Conservation (phyloP, 352 stramenopile genomes). For the Pythium myriotylum region DNA sequence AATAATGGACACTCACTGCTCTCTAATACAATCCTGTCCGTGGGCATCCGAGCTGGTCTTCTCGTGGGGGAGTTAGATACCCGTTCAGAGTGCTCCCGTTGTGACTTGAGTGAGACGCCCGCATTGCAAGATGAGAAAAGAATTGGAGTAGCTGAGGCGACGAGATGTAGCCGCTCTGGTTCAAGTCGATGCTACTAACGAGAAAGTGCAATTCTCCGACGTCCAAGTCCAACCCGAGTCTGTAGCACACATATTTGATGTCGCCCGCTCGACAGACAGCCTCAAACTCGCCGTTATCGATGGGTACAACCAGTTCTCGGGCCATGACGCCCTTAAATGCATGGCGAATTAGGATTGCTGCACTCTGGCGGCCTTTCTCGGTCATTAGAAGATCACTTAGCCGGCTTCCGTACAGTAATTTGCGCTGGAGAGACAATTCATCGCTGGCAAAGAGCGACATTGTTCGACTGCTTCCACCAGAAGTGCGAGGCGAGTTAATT, state of each 20-base stretch:
- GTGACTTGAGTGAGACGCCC: not conserved
- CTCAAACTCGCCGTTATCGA: constrained; percentile 72
- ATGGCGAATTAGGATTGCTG: constrained; percentile 67
- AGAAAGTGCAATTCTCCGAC: constrained; percentile 67
- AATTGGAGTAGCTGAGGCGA: constrained; percentile 64
- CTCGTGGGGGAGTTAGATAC: constrained; percentile 5
- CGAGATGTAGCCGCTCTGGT: constrained; percentile 60
- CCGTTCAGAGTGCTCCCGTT: not conserved
- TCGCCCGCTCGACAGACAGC: constrained; percentile 61
- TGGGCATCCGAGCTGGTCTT: not conserved
- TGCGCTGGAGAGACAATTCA: constrained; percentile 45
- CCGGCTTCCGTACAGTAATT: constrained; percentile 59
- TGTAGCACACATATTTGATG: constrained; percentile 74
- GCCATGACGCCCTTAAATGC: constrained; percentile 72
- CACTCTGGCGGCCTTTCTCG: constrained; percentile 62
- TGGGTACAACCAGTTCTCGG: constrained; percentile 65
- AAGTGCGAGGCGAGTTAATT: not conserved
- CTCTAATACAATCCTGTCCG: constrained; percentile 15
- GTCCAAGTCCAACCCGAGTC: constrained; percentile 68
- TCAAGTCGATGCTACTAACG: constrained; percentile 42
- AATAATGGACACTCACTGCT: not conserved
- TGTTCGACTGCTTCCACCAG: not conserved
- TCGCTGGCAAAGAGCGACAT: constrained; percentile 34
- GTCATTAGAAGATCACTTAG: constrained; percentile 52
- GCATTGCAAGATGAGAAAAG: constrained; percentile 47